Evolutionary conservation across 495 filamentous ascomycete species (phyloP), one percentile per base, ranked within the genome.

Genomic region (Tuber indicum): DNA sequence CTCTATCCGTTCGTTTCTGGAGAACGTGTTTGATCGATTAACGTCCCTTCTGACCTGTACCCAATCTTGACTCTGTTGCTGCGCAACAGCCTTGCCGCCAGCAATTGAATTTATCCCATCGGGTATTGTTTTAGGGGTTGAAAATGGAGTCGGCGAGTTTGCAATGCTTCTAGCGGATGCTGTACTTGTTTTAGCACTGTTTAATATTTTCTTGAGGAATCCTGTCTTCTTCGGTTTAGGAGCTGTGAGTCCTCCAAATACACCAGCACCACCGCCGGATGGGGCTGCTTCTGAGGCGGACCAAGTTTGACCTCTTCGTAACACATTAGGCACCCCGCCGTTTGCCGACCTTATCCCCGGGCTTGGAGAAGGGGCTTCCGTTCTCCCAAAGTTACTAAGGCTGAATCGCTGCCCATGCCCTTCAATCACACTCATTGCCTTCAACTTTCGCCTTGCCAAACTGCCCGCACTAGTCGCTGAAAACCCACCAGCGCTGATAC

Each of bases 381-480:
- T 89, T 47, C 93, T 88, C 26, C 83, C 78, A 26, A 82, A 79
- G 21, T 84, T 84, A 21, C 52, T 73, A 44, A 77, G 32, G 46
- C 47, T 44, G 43, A 75, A 45, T 12, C 39, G n/a, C 39, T 58
- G 39, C 44, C 74, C 74, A 46, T 39, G 74, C 42, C 82, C 84
- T 72, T 87, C 88, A 19, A 87, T 85, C 74, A 86, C 85, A 70
- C 87, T 88, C 78, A 89, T 84, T 19, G 87, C 86, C 79, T 87
- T 90, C 72, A 87, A 85, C 81, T 89, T 92, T 84, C 91, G 90
- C 71, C 96, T 88, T 41, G 93, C 94, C 45, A 94, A 89, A 84
- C 94, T 97, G 70, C 94, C 96, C 23, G 96, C 96, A 84, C 95
- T 98, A 0, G 96, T 98, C 58, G 95, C 93, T 83, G 94, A 97